These are phyloP conservation scores for Ustilago xerochloae DNA, from an alignment of 1,284 basidiomycete genomes.

Conservation along the genomic window DNA sequence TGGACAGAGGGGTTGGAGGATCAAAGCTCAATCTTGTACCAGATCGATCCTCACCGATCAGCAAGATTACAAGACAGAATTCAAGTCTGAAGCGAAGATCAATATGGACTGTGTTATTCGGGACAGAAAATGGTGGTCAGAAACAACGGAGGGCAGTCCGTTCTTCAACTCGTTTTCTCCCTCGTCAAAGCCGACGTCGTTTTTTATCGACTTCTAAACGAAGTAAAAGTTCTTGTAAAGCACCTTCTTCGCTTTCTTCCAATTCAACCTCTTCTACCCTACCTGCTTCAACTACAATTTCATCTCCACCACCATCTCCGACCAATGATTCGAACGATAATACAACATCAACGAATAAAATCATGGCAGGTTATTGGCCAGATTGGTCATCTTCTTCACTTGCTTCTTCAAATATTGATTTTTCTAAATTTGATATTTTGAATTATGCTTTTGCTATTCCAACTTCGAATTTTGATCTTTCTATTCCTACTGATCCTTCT, in stretches of 20 bases:
- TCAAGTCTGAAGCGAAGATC: constrained; percentile 9
- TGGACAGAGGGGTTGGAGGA: background rate
- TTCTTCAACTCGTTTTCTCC: constrained; percentile 23
- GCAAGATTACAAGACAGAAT: background rate
- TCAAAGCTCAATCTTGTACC: background rate
- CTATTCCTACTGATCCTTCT: constrained; percentile 34
- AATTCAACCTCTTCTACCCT: constrained; percentile 2
- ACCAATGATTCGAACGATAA: background rate
- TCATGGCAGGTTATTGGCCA: constrained; percentile 58
- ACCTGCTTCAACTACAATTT: background rate
- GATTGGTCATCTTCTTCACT: constrained; percentile 49
- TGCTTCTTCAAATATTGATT: constrained; percentile 49
- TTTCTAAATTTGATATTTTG: constrained; percentile 56
- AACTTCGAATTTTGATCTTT: constrained; percentile 34
- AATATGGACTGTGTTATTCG: constrained; percentile 30
- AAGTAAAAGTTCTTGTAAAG: constrained; percentile 21
- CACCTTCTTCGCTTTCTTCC: constrained; percentile 7
- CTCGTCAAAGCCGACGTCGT: background rate
- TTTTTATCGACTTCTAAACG: constrained; percentile 3
- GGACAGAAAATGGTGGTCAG: background rate
- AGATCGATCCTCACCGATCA: constrained; percentile 5
- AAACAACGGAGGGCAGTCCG: constrained; percentile 51
- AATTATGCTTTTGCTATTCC: constrained; percentile 61
- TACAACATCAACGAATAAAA: constrained; percentile 23
- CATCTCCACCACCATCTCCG: background rate